Conservation (phyloP, 1,284 basidiomycete species). For the Tilletia walkeri region DNA sequence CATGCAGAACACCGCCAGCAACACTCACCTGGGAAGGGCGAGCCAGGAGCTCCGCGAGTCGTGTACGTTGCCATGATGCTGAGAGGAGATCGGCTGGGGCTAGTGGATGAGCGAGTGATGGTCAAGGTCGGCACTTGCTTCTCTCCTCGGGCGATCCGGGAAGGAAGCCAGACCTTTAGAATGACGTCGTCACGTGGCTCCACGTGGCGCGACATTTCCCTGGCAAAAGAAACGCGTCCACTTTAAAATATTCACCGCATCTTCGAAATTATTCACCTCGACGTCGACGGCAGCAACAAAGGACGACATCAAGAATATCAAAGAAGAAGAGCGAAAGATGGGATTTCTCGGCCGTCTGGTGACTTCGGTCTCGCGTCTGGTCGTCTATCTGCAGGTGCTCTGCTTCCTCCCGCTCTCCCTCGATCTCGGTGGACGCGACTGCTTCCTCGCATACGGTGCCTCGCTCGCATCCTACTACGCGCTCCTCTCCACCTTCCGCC, state of each 20-base stretch:
- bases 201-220: no score
- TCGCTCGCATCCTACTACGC: constrained; percentile 51
- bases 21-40: constrained; percentile 6
- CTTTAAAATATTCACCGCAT: no score
- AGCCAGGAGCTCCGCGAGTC: constrained; percentile 1
- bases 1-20: no score
- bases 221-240: no score
- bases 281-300: no score
- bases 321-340: constrained; percentile 22
- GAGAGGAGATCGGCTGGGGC: not conserved
- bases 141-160: no score
- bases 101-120: not conserved
- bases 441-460: constrained; percentile 52
- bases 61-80: constrained; percentile 10
- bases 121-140: no score
- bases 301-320: not conserved
- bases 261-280: no score
- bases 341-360: constrained; percentile 24
- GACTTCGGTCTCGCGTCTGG: constrained; percentile 40
- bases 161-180: no score
- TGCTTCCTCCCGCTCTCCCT: constrained; percentile 52
- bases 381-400: constrained; percentile 50
- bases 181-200: no score
- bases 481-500: constrained; percentile 44
- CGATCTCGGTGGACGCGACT: constrained; percentile 52